Conservation (phyloP, 352 stramenopile species). For the Pythium phragmitis region DNA sequence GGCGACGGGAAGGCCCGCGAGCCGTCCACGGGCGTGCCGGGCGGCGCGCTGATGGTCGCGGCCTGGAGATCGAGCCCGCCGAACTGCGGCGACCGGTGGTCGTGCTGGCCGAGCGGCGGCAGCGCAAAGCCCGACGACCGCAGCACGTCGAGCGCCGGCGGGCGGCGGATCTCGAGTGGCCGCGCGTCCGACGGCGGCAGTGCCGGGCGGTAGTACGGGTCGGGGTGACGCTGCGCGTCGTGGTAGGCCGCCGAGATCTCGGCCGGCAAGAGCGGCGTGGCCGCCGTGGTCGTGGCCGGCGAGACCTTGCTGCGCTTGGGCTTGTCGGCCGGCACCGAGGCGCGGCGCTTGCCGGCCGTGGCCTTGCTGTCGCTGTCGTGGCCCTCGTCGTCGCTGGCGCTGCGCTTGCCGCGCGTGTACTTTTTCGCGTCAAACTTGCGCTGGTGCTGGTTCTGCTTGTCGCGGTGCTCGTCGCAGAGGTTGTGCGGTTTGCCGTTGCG, state of each 20-base stretch:
- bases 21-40: neutral
- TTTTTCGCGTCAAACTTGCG: slow-evolving; percentile 84
- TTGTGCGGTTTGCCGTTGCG: slow-evolving; percentile 80
- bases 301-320: slow-evolving; percentile 15
- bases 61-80: neutral
- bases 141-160: neutral
- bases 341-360: neutral
- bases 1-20: slow-evolving; percentile 11
- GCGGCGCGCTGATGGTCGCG: neutral
- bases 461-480: slow-evolving; percentile 71
- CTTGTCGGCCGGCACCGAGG: neutral
- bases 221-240: neutral
- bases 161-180: slow-evolving; percentile 5
- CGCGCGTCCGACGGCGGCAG: slow-evolving; percentile 2
- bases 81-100: slow-evolving; percentile 2
- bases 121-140: neutral
- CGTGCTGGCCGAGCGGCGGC: neutral
- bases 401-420: slow-evolving; percentile 51
- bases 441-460: slow-evolving; percentile 82
- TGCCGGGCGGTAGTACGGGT: neutral
- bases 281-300: neutral
- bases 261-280: neutral
- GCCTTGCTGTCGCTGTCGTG: slow-evolving; percentile 1
- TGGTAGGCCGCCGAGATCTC: neutral
- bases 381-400: slow-evolving; percentile 19